phyloP scores from a whole-genome alignment of 202 grass and related monocot species.

The Musa balbisiana region DNA sequence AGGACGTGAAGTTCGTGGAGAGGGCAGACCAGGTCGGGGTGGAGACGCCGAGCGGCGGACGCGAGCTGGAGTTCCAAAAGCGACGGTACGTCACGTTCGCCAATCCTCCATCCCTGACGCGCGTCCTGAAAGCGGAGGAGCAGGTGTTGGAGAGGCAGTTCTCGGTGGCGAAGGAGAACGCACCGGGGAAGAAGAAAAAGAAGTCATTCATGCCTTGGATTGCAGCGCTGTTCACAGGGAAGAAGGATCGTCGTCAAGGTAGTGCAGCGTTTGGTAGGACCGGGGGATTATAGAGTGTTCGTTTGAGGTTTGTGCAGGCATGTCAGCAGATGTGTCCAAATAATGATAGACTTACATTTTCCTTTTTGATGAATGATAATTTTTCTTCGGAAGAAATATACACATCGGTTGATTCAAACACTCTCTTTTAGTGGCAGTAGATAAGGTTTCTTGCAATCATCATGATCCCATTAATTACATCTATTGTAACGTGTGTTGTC shows the following conservation, averaged over 20 bases:
- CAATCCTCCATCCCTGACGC: not conserved
- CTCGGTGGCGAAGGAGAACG: not conserved
- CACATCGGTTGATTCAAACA: too few species aligned
- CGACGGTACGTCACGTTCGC: conserved; percentile 33
- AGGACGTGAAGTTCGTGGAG: conserved; percentile 8
- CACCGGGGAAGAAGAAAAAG: not conserved
- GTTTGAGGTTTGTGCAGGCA: too few species aligned
- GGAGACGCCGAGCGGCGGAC: not conserved
- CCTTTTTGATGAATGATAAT: too few species aligned
- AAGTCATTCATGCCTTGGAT: not conserved
- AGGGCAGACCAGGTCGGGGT: not conserved
- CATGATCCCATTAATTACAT: too few species aligned
- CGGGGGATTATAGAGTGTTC: too few species aligned
- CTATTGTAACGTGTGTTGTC: too few species aligned
- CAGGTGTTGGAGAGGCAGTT: not conserved
- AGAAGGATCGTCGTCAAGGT: not conserved
- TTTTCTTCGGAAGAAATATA: too few species aligned
- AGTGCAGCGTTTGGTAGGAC: too few species aligned
- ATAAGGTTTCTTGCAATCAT: too few species aligned
- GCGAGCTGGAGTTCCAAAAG: conserved; percentile 9
- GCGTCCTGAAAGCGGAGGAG: not conserved
- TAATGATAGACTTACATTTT: too few species aligned
- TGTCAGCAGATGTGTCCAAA: too few species aligned
- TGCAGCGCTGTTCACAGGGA: not conserved
- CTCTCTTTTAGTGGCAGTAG: too few species aligned